Percentiles rank a stretch among this genome's conserved stretches.
Evolutionary conservation across 495 filamentous ascomycete genomes (phyloP).

Genomic region (Neurospora tetrasperma): DNA sequence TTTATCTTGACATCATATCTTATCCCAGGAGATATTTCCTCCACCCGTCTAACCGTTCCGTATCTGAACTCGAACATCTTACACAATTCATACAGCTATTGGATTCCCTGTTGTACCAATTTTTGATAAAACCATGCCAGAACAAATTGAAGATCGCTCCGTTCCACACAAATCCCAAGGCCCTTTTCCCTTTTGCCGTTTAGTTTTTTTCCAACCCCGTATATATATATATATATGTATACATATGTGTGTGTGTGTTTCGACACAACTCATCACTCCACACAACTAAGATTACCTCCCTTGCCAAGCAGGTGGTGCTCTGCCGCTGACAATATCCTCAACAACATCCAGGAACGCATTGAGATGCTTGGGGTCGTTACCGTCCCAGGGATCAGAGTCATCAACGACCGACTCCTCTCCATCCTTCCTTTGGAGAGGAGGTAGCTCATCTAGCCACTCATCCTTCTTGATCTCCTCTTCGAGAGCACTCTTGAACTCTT

Average conservation of each 20-base stretch:
- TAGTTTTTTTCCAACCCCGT: neutral
- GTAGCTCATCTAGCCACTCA: neutral
- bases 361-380: neutral
- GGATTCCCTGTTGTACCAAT: neutral
- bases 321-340: neutral
- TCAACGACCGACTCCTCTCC: neutral
- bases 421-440: neutral
- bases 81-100: neutral
- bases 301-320: neutral
- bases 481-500: neutral
- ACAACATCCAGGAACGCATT: neutral
- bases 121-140: neutral
- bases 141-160: neutral
- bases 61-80: neutral
- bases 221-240: neutral
- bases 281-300: neutral
- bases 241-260: neutral
- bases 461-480: neutral
- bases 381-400: neutral
- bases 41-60: neutral
- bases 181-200: neutral
- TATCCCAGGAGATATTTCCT: neutral
- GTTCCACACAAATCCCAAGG: neutral
- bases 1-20: neutral
- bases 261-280: neutral